Evolutionary conservation across 108 stramenopile species (phyloP), one percentile per base, ranked within the genome.

Genomic region (Conticribra guillardii): DNA sequence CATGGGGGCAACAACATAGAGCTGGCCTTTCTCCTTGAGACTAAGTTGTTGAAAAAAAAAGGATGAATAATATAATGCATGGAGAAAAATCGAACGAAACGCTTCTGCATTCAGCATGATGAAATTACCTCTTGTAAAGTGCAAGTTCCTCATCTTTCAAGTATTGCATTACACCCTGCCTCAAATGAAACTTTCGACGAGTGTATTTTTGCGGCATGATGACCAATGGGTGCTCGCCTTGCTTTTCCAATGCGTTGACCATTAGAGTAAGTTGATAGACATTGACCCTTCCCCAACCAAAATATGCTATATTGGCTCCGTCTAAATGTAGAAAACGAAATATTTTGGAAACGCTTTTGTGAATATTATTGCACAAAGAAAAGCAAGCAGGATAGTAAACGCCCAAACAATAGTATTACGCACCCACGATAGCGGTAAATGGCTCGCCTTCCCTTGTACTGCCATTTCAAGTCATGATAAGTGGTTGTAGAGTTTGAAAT

Each of bases 1-100:
- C 78, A 74, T 79, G 15, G 82, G 60, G n/a, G 86, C 88, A 0
- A 95, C 94, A 14, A 85, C 71, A 22, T 84, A 76, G 44, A 80
- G 63, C 29, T 79, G 72, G 33, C 49, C 81, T 21, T 61, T 76
- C 26, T 77, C 79, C 31, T 73, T 62, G 19, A 85, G 60, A 18
- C 66, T 53, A 41, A 41, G 5, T 41, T 41, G 37, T 5, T 41
- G 37, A 41, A 11, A 11, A 23, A 22, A 0, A 3, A 41, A 15
- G 15, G 22, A 1, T 21, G 2, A 45, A 5, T 2, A n/a, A 41
- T 17, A 29, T 28, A 5, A 2, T 29, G 1, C n/a, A 57, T 31
- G 15, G 2, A 5, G 11, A 1, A 30, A 23, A 18, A 4, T 22
- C 47, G 29, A 21, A 47, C 61, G 23, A 77, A 24, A 41, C 72